These are phyloP conservation scores for Cyberlindnera mrakii DNA, from an alignment of 805 yeast genomes.

Conservation along the genomic window DNA sequence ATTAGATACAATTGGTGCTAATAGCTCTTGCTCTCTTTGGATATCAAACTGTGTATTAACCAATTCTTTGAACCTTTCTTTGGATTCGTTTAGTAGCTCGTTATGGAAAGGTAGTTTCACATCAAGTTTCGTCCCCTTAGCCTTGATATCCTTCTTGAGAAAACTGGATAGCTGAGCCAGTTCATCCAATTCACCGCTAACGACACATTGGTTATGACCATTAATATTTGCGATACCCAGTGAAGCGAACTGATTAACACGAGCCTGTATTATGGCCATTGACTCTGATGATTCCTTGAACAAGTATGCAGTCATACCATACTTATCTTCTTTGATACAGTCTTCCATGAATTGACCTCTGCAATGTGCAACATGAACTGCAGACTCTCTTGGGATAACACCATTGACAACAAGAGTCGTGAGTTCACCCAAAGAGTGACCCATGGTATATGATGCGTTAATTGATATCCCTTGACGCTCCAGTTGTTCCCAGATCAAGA, in stretches of 20 bases:
- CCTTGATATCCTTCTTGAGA: conserved; percentile 17
- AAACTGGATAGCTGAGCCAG: conserved; percentile 10
- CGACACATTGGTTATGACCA: conserved; percentile 31
- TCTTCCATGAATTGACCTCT: conserved; percentile 36
- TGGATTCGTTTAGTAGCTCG: conserved; percentile 28
- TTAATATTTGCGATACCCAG: conserved; percentile 38
- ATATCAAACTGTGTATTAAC: conserved; percentile 6
- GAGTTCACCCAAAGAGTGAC: conserved; percentile 42
- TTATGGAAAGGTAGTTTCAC: conserved; percentile 42
- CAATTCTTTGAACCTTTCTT: conserved; percentile 21
- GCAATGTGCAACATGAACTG: conserved; percentile 22
- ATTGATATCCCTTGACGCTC: conserved; percentile 16
- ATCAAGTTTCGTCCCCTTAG: conserved; percentile 28
- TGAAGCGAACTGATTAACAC: conserved; percentile 3
- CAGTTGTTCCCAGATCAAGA: conserved; percentile 23
- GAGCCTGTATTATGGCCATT: conserved; percentile 3
- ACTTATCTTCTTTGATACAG: conserved; percentile 16
- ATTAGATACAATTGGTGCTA: conserved; percentile 35
- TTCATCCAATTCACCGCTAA: conserved; percentile 30
- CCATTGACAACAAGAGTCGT: conserved; percentile 30
- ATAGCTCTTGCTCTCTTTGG: conserved; percentile 10
- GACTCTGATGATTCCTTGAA: conserved; percentile 12
- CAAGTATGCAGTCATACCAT: conserved; percentile 33
- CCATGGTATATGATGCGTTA: conserved; percentile 24
- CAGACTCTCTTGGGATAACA: conserved; percentile 18